phyloP scores from a whole-genome alignment of 208 protist species.

The Trypanosoma lewisi region DNA sequence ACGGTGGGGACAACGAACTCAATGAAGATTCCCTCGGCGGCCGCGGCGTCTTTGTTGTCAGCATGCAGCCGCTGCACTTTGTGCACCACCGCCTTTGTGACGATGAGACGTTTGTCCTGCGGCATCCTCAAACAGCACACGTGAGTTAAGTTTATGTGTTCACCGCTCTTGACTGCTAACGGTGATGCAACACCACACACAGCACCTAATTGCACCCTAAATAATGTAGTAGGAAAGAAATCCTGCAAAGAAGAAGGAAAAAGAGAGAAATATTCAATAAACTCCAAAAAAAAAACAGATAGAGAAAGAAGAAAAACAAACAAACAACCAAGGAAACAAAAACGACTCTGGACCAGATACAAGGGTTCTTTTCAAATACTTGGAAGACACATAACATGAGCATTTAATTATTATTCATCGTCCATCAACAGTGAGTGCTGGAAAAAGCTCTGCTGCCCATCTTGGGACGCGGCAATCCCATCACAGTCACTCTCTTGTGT shows the following conservation, averaged over 20 bases:
- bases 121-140: slow-evolving; percentile 41
- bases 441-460: not conserved
- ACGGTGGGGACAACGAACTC: slow-evolving; percentile 67
- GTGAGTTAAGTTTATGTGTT: not conserved
- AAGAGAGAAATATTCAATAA: too few relatives aligned
- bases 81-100: slow-evolving; percentile 82
- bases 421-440: slow-evolving; percentile 30
- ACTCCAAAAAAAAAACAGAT: too few relatives aligned
- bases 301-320: too few relatives aligned
- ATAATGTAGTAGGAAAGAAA: too few relatives aligned
- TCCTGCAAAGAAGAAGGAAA: too few relatives aligned
- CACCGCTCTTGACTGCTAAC: not conserved
- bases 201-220: too few relatives aligned
- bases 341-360: too few relatives aligned
- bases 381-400: not conserved
- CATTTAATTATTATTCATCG: slow-evolving; percentile 22
- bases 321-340: too few relatives aligned
- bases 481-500: slow-evolving; percentile 20
- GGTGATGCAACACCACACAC: too few relatives aligned
- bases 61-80: slow-evolving; percentile 69
- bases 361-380: slow-evolving; percentile 6
- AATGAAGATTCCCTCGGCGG: slow-evolving; percentile 69
- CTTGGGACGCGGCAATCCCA: not conserved
- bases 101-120: slow-evolving; percentile 85
- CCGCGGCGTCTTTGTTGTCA: slow-evolving; percentile 22